Percentiles rank a stretch among this genome's conserved stretches.
Evolutionary conservation across 176 grass and related monocot species (phyloP).

Genomic region (Themeda triandra): DNA sequence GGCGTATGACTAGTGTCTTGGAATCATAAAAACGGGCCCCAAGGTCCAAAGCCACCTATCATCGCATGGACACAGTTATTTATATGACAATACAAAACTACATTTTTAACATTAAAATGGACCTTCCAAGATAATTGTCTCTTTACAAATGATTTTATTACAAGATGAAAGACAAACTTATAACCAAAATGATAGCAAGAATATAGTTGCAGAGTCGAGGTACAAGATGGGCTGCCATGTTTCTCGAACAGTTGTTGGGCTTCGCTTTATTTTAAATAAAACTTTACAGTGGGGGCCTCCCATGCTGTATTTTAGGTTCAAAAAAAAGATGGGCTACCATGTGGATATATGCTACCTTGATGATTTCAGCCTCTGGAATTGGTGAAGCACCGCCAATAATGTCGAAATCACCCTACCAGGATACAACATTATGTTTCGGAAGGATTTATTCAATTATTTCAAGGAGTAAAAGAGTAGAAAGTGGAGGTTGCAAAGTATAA

Average conservation of each 20-base stretch:
- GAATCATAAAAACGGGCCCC: constrained; percentile 60
- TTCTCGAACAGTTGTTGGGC: too few species aligned
- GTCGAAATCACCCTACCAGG: constrained; percentile 90
- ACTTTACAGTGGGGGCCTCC: too few species aligned
- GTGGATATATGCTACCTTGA: constrained; percentile 62
- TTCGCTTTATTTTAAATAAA: too few species aligned
- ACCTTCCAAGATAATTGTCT: constrained; percentile 5
- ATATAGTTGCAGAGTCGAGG: neutral
- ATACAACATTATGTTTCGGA: constrained; percentile 18
- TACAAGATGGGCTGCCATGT: neutral
- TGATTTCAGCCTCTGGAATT: constrained; percentile 78
- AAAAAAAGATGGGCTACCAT: neutral
- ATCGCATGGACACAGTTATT: constrained; percentile 12
- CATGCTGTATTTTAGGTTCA: too few species aligned
- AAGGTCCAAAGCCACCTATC: constrained; percentile 84
- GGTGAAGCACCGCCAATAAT: constrained; percentile 82
- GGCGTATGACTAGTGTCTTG: constrained; percentile 66
- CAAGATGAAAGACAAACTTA: constrained; percentile 18
- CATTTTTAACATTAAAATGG: constrained; percentile 6
- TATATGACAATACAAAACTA: constrained; percentile 2
- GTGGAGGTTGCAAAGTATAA: neutral
- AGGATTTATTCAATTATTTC: constrained; percentile 23
- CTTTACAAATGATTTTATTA: constrained; percentile 5
- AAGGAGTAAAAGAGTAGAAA: constrained; percentile 2
- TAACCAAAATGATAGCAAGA: neutral